phyloP scores from a whole-genome alignment of 805 yeast species.

The Starmerella bombicola region DNA sequence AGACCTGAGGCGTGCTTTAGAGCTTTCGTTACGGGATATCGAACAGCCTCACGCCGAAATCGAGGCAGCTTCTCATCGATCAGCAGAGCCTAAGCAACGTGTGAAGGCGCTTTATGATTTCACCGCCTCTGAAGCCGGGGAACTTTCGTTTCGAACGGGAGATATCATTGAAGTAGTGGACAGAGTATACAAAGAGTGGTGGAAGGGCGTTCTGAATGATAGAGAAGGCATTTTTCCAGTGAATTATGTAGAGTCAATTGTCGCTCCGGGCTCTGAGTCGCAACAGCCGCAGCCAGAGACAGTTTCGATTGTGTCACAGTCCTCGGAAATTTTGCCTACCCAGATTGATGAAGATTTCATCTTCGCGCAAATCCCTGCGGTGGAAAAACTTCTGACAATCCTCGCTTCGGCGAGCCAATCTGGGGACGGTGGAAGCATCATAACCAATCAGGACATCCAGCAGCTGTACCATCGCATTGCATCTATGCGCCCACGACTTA shows the following conservation, averaged over 20 bases:
- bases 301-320: not conserved
- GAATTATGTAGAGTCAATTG: conserved; percentile 50
- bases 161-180: conserved; percentile 82
- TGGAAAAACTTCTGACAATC: conserved; percentile 57
- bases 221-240: conserved; percentile 80
- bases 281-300: not conserved
- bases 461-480: conserved; percentile 57
- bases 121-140: conserved; percentile 68
- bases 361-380: conserved; percentile 42
- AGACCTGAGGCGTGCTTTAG: conserved; percentile 55
- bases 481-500: conserved; percentile 61
- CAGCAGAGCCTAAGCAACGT: not conserved
- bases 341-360: conserved; percentile 38
- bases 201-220: conserved; percentile 79
- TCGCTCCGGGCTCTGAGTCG: not conserved
- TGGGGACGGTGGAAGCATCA: conserved; percentile 28
- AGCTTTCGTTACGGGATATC: conserved; percentile 17
- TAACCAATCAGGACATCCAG: conserved; percentile 56
- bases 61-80: conserved; percentile 3
- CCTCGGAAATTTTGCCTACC: not conserved
- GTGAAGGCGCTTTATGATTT: conserved; percentile 82
- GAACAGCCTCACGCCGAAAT: conserved; percentile 9
- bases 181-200: conserved; percentile 86
- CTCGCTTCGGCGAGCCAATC: conserved; percentile 32
- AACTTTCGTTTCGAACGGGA: conserved; percentile 73